A percentile compares a stretch with the other conserved stretches of the same genome.
phyloP scores from a whole-genome alignment of 1,284 basidiomycete species.

The Neolentinus lepideus region DNA sequence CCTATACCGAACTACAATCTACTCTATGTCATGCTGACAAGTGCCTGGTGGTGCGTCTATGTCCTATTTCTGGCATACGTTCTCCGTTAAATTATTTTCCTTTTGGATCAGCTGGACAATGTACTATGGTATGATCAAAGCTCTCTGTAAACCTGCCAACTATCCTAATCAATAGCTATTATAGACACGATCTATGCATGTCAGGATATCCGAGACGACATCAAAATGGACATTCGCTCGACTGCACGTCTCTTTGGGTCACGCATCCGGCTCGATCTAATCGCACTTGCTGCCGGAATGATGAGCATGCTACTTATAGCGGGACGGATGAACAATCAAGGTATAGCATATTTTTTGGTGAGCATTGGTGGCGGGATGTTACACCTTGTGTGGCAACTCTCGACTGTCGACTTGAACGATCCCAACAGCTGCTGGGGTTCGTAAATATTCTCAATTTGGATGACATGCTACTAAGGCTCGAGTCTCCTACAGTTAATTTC shows the following conservation, averaged over 20 bases:
- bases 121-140: constrained; percentile 40
- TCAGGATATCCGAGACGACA: constrained; percentile 46
- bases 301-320: constrained; percentile 37
- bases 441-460: constrained; percentile 11
- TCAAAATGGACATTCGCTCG: constrained; percentile 43
- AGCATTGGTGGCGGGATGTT: constrained; percentile 40
- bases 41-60: constrained; percentile 39
- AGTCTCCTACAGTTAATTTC: constrained; percentile 30
- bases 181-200: constrained; percentile 52
- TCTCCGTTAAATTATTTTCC: constrained; percentile 16
- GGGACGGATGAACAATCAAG: constrained; percentile 43
- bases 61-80: constrained; percentile 11
- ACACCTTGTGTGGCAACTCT: constrained; percentile 52
- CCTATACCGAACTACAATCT: constrained; percentile 29
- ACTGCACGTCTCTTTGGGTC: constrained; percentile 50
- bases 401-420: constrained; percentile 41
- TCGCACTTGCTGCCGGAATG: constrained; percentile 42
- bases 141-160: constrained; percentile 25
- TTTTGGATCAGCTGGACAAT: constrained; percentile 67
- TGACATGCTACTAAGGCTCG: too few relatives aligned
- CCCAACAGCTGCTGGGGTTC: constrained; percentile 51
- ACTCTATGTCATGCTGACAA: constrained; percentile 27
- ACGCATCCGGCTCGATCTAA: constrained; percentile 47
- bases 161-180: background rate
- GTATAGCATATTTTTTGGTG: constrained; percentile 43